Conservation (phyloP, 768 basidiomycete species). For the Hypholoma sublateritium region DNA sequence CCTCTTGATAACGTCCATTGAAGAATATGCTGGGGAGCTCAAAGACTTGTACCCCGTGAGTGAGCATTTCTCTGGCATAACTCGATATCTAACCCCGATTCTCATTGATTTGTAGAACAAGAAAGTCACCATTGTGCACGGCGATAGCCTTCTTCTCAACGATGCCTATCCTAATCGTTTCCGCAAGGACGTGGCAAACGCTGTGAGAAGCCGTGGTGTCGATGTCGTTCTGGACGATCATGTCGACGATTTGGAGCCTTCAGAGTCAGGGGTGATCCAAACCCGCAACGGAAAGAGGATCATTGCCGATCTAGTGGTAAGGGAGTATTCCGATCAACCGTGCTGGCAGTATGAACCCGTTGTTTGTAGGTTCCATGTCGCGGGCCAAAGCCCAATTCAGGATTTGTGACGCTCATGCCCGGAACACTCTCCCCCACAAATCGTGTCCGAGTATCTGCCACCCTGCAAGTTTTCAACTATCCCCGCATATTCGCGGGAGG, state of each 20-base stretch:
- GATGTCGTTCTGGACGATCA: conserved; percentile 53
- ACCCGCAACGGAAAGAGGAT: conserved; percentile 53
- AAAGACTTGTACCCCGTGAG: conserved; percentile 40
- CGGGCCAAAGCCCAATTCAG: conserved; percentile 52
- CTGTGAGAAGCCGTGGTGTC: conserved; percentile 43
- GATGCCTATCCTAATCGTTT: conserved; percentile 52
- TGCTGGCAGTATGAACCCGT: not conserved
- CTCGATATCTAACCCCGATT: too few relatives aligned
- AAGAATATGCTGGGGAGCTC: conserved; percentile 45
- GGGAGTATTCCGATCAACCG: conserved; percentile 10
- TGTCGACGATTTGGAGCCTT: conserved; percentile 43
- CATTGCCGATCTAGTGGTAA: conserved; percentile 58
- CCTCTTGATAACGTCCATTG: conserved; percentile 10
- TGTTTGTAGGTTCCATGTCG: conserved; percentile 32
- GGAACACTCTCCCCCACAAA: conserved; percentile 37
- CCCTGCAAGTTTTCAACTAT: conserved; percentile 53
- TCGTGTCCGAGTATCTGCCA: conserved; percentile 52
- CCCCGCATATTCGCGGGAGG: conserved; percentile 64
- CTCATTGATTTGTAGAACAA: conserved; percentile 31
- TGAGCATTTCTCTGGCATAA: not conserved
- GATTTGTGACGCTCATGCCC: conserved; percentile 44
- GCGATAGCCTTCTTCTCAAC: conserved; percentile 53
- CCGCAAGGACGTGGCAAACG: conserved; percentile 45
- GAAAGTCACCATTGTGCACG: conserved; percentile 64
- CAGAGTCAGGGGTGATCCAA: conserved; percentile 36